Evolutionary conservation across 768 basidiomycete genomes (phyloP), one percentile per base, ranked within the genome.

Genomic region (Favolaschia claudopus): DNA sequence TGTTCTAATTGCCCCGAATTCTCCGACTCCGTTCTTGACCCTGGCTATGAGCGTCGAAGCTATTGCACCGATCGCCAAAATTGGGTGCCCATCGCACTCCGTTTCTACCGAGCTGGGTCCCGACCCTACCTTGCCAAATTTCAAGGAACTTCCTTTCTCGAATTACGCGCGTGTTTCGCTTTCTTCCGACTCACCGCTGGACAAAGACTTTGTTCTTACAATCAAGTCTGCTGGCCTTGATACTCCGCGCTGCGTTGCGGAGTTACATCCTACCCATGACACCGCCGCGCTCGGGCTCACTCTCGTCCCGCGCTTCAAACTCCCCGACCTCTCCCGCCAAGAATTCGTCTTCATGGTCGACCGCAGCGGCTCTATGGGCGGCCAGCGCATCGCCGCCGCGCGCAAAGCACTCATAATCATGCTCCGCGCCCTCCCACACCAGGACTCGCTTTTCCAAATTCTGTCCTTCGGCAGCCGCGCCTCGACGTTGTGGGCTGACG

Each of bases 341-440:
- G 82, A 83, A 38, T 84, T 76, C 31, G 70, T 84, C 1, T 83
- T 84, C 57, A 45, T 84, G 13, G 71, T 84, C 14, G 82, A 84
- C 58, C 71, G 81, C 19, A 77, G 75, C 6, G 76, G 76, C 0
- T 80, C 77, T 31, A 84, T 84, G 82, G 0, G 0, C 0, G 52
- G 53, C 9, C 9, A 2, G 13, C 45, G 74, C 10, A 78, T 82
- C 10, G 68, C 68, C 28, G 74, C 69, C 2, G 79, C 80, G 6
- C 75, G 75, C 43, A 58, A 67, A 31, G 76, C 80, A 0, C 67
- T 84, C 22, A 44, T 54, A 0, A 72, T 80, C 59, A 57, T 84
- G 7, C 68, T 84, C 7, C 74, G 68, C 12, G 64, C 77, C 7
- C 71, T 83, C 10, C 77, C 79, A 0, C 50, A 50, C 31, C 20